These are phyloP conservation scores for Ceratobasidium sp. DNA, from an alignment of 1,284 basidiomycete genomes.

Conservation along the genomic window DNA sequence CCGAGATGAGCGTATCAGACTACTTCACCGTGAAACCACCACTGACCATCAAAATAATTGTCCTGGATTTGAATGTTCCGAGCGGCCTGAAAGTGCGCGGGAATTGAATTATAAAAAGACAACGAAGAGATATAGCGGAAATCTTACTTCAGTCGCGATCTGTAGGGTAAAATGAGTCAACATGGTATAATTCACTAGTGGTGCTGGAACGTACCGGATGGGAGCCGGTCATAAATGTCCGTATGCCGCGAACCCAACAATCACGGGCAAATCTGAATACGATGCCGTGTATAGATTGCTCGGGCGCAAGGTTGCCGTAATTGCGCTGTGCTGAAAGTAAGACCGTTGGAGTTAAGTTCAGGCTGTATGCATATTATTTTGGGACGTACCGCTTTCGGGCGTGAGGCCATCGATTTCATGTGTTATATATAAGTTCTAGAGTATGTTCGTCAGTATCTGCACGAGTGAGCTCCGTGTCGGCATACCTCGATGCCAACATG, in stretches of 20 bases:
- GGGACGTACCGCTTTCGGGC: constrained; percentile 21
- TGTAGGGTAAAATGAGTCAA: not conserved
- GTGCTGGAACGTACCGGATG: constrained; percentile 32
- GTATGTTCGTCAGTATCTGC: not conserved
- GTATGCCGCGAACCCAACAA: constrained; percentile 40
- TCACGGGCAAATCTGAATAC: constrained; percentile 41
- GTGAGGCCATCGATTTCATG: constrained; percentile 40
- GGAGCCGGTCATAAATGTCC: constrained; percentile 43
- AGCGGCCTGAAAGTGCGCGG: constrained; percentile 10
- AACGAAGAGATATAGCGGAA: too few relatives aligned
- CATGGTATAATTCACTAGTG: not conserved
- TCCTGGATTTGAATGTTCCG: constrained; percentile 42
- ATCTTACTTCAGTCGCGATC: constrained; percentile 40
- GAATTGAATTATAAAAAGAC: not conserved
- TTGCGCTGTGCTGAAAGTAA: constrained; percentile 25
- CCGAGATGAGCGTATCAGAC: not conserved
- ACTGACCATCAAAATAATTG: constrained; percentile 43
- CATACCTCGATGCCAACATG: constrained; percentile 41
- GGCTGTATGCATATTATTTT: not conserved
- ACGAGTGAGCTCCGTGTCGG: not conserved
- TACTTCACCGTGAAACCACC: not conserved
- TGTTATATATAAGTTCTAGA: constrained; percentile 40
- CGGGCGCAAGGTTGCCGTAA: constrained; percentile 42
- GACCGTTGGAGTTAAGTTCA: not conserved
- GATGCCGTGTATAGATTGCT: constrained; percentile 42